A percentile compares a stretch with the other conserved stretches of the same genome.
These are phyloP conservation scores for Porphyrellus cyaneotinctus DNA, from an alignment of 768 basidiomycete genomes.

Conservation along the genomic window DNA sequence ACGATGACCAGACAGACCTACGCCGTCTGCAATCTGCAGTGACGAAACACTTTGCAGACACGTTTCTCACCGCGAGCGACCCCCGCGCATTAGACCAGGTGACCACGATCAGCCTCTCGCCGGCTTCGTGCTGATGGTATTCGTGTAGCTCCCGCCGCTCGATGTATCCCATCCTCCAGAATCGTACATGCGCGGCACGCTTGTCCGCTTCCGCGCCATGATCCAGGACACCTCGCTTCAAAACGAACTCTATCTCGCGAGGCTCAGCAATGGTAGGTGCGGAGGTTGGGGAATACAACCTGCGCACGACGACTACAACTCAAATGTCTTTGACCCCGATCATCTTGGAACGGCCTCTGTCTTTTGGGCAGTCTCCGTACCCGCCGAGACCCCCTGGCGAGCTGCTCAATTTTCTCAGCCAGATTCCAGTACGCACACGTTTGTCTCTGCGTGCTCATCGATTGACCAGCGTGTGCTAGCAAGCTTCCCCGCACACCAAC, in stretches of 20 bases:
- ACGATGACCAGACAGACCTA: constrained; percentile 14
- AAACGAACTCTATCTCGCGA: constrained; percentile 67
- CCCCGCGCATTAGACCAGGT: constrained; percentile 24
- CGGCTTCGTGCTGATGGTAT: neutral
- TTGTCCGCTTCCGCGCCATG: constrained; percentile 75
- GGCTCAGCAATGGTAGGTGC: constrained; percentile 37
- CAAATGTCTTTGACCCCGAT: constrained; percentile 37
- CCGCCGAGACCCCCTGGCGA: constrained; percentile 64
- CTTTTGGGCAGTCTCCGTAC: constrained; percentile 73
- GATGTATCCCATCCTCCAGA: constrained; percentile 46
- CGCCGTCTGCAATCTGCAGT: constrained; percentile 40
- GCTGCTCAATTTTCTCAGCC: constrained; percentile 28
- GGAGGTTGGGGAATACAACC: constrained; percentile 74
- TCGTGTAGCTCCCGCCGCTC: constrained; percentile 54
- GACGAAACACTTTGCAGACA: constrained; percentile 41
- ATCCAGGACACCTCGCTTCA: constrained; percentile 77
- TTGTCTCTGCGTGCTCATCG: neutral
- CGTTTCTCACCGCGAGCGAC: constrained; percentile 39
- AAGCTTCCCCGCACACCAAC: constrained; percentile 24
- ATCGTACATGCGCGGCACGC: constrained; percentile 44
- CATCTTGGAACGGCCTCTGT: constrained; percentile 59
- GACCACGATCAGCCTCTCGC: constrained; percentile 8
- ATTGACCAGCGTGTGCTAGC: constrained; percentile 13
- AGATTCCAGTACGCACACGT: constrained; percentile 16
- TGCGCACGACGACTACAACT: constrained; percentile 19